Evolutionary conservation across 345 rosid species (phyloP).

Genomic region (Eucalyptus rudis): DNA sequence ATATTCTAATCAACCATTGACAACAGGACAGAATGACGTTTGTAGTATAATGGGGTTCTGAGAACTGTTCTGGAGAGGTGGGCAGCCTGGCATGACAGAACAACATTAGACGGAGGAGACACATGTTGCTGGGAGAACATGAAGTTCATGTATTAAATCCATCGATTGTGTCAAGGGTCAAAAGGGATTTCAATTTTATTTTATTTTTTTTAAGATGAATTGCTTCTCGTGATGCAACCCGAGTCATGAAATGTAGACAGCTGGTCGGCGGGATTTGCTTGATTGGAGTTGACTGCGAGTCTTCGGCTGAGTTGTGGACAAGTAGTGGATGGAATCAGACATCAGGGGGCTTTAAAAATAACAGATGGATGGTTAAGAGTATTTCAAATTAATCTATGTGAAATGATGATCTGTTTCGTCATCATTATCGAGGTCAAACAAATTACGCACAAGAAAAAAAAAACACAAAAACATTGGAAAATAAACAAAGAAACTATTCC

Average conservation of each 20-base stretch:
- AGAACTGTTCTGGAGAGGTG: neutral
- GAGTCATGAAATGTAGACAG: neutral
- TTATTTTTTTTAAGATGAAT: neutral
- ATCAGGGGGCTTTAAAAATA: neutral
- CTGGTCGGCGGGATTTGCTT: neutral
- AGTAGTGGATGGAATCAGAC: neutral
- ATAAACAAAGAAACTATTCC: fast-evolving
- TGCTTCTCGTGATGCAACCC: neutral
- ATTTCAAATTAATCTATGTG: neutral
- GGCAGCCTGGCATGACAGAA: neutral
- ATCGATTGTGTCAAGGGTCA: neutral
- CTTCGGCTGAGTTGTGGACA: neutral
- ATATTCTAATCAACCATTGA: neutral
- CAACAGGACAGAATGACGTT: neutral
- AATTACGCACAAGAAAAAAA: neutral
- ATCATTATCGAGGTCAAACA: neutral
- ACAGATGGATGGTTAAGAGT: neutral
- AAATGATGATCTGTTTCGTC: neutral
- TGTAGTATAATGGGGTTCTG: neutral
- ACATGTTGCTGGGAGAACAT: neutral
- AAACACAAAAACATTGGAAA: neutral
- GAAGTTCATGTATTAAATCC: neutral
- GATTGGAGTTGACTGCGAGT: neutral
- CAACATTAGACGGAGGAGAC: neutral
- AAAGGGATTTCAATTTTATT: neutral